These are phyloP conservation scores for Croton setiger DNA, from an alignment of 441 rosid species.

Conservation along the genomic window DNA sequence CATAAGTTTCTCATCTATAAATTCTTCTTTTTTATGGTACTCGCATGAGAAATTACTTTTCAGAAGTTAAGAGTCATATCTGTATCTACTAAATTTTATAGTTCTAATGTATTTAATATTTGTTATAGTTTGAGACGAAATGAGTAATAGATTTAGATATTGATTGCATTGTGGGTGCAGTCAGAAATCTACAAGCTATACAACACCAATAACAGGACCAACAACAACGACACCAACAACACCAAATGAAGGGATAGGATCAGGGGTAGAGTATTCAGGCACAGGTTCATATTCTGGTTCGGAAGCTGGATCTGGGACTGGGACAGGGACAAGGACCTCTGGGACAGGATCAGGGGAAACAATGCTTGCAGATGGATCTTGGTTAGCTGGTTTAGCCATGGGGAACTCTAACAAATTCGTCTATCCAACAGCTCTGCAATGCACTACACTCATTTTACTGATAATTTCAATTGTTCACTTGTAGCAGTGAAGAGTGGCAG, in stretches of 20 bases:
- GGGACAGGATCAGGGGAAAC: conserved; percentile 42
- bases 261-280: conserved; percentile 31
- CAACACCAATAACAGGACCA: conserved; percentile 46
- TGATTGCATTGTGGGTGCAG: conserved; percentile 58
- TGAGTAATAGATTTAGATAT: no score
- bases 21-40: no score
- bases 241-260: conserved; percentile 24
- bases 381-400: conserved; percentile 92
- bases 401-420: conserved; percentile 54
- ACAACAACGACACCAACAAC: no score
- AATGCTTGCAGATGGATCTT: conserved; percentile 68
- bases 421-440: conserved; percentile 22
- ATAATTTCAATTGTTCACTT: conserved; percentile 30
- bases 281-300: conserved; percentile 27
- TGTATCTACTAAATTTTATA: no score
- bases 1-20: no score
- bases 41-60: no score
- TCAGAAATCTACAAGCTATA: conserved; percentile 70
- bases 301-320: conserved; percentile 25
- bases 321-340: no score
- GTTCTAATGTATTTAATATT: no score
- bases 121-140: no score
- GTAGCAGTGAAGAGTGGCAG: conserved; percentile 26
- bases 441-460: conserved; percentile 22
- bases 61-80: no score